Evolutionary conservation across 331 rosid genomes (phyloP).

Genomic region (Cydonia oblonga): DNA sequence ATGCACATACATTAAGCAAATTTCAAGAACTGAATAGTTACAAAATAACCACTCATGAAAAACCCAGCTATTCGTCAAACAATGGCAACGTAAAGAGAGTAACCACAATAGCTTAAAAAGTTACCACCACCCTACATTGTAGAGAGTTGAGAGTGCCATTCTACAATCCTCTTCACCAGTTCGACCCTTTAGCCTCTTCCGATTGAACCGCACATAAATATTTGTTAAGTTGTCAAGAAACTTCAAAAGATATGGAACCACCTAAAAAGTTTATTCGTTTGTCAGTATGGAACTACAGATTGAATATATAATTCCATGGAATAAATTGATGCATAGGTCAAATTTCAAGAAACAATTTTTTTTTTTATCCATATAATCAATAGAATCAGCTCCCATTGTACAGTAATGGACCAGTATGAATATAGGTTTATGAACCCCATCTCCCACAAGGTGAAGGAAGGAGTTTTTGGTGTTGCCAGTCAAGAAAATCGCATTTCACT

Average conservation of each 20-base stretch:
- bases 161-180: constrained; percentile 90
- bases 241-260: constrained; percentile 72
- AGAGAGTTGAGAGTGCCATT: constrained; percentile 69
- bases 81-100: background rate
- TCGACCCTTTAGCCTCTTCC: constrained; percentile 97
- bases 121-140: constrained; percentile 14
- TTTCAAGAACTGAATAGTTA: background rate
- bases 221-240: constrained; percentile 91
- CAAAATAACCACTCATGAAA: background rate
- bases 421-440: too few species aligned
- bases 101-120: background rate
- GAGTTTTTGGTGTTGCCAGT: too few species aligned
- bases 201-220: constrained; percentile 88
- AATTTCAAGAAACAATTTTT: background rate
- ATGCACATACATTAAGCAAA: background rate
- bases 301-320: background rate
- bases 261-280: constrained; percentile 32
- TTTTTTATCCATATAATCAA: background rate
- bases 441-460: too few species aligned
- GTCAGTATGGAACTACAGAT: background rate
- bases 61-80: background rate
- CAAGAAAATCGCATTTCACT: too few species aligned
- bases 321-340: background rate
- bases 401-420: too few species aligned
- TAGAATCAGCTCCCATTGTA: too few species aligned